phyloP scores from a whole-genome alignment of 148 eudicot genomes.

The Spergularia marina region DNA sequence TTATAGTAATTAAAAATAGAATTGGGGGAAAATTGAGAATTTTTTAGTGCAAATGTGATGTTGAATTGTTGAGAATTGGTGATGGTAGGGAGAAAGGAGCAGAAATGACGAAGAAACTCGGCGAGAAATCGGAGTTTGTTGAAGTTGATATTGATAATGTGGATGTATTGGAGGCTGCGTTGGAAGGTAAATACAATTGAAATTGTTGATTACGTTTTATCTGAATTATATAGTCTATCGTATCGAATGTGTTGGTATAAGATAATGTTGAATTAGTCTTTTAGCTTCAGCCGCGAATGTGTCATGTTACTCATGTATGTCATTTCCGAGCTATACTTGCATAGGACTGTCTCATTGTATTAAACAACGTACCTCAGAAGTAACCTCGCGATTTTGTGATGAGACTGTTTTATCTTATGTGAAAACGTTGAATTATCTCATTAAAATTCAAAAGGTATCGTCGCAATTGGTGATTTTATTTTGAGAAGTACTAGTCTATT shows the following conservation, averaged over 20 bases:
- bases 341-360: too few species aligned
- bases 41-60: neutral
- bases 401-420: too few species aligned
- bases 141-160: constrained; percentile 56
- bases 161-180: constrained; percentile 48
- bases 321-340: too few species aligned
- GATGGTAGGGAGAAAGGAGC: constrained; percentile 76
- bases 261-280: neutral
- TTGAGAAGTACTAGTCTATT: too few species aligned
- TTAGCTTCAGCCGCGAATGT: too few species aligned
- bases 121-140: constrained; percentile 67
- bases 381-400: neutral
- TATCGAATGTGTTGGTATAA: too few species aligned
- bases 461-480: too few species aligned
- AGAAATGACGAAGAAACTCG: constrained; percentile 67
- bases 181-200: constrained; percentile 42
- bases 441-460: too few species aligned
- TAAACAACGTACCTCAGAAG: neutral
- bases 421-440: too few species aligned
- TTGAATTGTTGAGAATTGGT: constrained; percentile 1
- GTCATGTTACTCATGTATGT: too few species aligned
- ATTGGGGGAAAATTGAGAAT: too few species aligned
- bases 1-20: too few species aligned
- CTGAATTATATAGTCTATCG: neutral
- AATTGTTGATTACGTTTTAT: neutral